Base-by-base conservation (phyloP, 345 rosid species). In the Aurinia saxatilis region DNA sequence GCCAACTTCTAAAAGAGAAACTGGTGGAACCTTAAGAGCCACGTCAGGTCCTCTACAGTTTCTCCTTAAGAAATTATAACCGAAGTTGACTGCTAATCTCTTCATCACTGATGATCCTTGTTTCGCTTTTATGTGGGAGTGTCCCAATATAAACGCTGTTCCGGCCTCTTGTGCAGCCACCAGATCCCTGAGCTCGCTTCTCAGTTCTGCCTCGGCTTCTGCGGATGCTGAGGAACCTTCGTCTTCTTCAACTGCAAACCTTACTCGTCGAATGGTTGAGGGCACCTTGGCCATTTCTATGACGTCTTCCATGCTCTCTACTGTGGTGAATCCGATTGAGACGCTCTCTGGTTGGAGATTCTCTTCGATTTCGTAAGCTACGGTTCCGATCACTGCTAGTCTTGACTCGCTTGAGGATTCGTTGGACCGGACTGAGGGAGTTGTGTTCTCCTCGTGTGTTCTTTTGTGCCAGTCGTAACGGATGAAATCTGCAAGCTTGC, bases 21-120 rank as follows among this genome's bases (percentile, higher is more conserved):
- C 96, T 0, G 95, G 96, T 1, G 97, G 97, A 25, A 90, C 95
- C 72, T 81, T 95, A 23, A 90, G 87, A 3, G 96, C 95, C 48
- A 87, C 96, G 65, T 87, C 96, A 13, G 97, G 69, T 23, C 96
- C 99, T 50, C 97, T 57, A 79, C 96, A 90, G 73, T 95, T 95
- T 70, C 91, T 82, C 40, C 96, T 75, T 59, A 95, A 79, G 81
- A 90, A 90, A 58, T 95, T 88, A 38, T 87, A 95, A 21, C 95
- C 97, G 9, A 82, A 75, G 38, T 95, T 75, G 17, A 90, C 74
- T 11, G 99, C 96, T 65, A 86, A 9, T 61, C 80, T 83, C 78
- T 84, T 90, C 56, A 86, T 68, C 58, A 90, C n/a, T 0, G 91
- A 80, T 10, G 99, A 95, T 10, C 99, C 99, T 75, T 81, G 96